A percentile compares a stretch with the other conserved stretches of the same genome.
Conservation (phyloP, 1,284 basidiomycete genomes). For the Cutaneotrichosporon cavernicola region DNA sequence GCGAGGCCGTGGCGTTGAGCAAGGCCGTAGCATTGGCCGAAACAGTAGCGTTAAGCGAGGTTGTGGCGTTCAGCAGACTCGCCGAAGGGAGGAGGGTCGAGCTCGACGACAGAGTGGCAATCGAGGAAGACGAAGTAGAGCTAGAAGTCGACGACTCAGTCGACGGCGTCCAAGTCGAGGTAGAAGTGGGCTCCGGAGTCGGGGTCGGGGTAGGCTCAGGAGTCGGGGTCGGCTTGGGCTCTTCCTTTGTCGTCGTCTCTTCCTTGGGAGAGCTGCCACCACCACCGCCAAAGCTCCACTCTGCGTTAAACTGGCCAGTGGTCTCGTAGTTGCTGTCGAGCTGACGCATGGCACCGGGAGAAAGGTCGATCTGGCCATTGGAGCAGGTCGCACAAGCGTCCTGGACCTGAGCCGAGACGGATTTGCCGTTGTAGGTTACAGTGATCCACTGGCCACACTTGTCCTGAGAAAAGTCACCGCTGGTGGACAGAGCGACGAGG, state of each 20-base stretch:
- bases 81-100: not conserved
- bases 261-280: slow-evolving; percentile 8
- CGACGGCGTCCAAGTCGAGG: not conserved
- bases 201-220: not conserved
- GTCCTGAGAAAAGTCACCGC: slow-evolving; percentile 12
- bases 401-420: slow-evolving; percentile 9
- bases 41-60: not conserved
- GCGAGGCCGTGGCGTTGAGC: not conserved
- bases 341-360: slow-evolving; percentile 15
- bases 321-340: slow-evolving; percentile 13
- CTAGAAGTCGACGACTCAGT: not conserved
- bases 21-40: slow-evolving; percentile 5
- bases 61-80: not conserved
- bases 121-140: no score
- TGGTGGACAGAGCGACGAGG: slow-evolving; percentile 13
- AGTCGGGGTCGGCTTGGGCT: not conserved
- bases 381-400: slow-evolving; percentile 17
- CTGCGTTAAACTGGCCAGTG: slow-evolving; percentile 9
- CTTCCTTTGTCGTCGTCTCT: not conserved
- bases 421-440: slow-evolving; percentile 13
- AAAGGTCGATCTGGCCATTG: slow-evolving; percentile 16
- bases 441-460: slow-evolving; percentile 12
- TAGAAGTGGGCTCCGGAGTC: not conserved
- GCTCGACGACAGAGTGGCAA: not conserved
- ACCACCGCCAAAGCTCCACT: slow-evolving; percentile 6